These are phyloP conservation scores for Backusella circina DNA, from an alignment of 192 early-diverging fungal species.

Conservation along the genomic window DNA sequence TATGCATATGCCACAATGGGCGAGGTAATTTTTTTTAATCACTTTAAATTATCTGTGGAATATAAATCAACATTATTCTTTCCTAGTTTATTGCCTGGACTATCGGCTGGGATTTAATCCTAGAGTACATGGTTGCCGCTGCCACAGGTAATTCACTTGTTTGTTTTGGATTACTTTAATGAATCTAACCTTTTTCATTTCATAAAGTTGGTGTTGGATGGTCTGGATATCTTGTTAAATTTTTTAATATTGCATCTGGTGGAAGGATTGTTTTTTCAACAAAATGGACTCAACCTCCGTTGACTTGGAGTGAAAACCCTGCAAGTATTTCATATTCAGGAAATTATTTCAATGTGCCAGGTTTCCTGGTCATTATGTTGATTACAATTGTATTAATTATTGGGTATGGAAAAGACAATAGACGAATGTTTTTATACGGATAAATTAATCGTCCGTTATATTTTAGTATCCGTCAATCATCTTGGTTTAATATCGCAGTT, in stretches of 20 bases:
- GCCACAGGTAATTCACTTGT: constrained; percentile 53
- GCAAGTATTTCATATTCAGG: constrained; percentile 35
- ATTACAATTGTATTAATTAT: constrained; percentile 64
- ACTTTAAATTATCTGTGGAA: not conserved
- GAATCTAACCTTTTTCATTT: not conserved
- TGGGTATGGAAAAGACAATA: constrained; percentile 36
- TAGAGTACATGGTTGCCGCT: constrained; percentile 86
- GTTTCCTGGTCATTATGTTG: constrained; percentile 59
- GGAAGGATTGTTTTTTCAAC: constrained; percentile 37
- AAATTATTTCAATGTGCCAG: constrained; percentile 71
- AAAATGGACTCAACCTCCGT: constrained; percentile 65
- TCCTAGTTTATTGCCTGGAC: constrained; percentile 78
- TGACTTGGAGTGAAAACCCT: constrained; percentile 58
- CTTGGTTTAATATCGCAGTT: constrained; percentile 67
- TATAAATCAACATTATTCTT: not conserved
- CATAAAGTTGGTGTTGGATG: constrained; percentile 68
- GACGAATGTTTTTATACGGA: not conserved
- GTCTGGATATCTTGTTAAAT: constrained; percentile 75
- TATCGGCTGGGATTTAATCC: constrained; percentile 86
- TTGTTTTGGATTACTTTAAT: not conserved
- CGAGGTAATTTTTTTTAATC: constrained; percentile 41
- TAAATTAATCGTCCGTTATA: not conserved
- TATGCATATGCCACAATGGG: constrained; percentile 86
- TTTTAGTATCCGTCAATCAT: constrained; percentile 58
- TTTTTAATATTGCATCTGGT: constrained; percentile 60